Evolutionary conservation across 1,139 yeast species (phyloP).

Genomic region (Saccharomyces hybrid): DNA sequence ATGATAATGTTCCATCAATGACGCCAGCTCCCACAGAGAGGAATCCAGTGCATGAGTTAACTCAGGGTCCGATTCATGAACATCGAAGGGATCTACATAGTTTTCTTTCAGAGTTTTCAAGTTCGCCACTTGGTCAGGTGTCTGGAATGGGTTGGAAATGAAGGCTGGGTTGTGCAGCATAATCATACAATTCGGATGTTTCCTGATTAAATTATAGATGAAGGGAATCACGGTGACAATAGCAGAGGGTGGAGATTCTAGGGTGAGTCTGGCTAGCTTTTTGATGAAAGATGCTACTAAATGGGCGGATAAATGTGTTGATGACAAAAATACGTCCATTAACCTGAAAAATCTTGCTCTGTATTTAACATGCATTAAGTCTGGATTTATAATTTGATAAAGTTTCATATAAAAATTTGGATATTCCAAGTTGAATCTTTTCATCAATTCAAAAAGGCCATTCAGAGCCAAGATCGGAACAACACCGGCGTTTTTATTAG

Average conservation of each 20-base stretch:
- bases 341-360: conserved; percentile 84
- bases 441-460: conserved; percentile 83
- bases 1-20: conserved; percentile 82
- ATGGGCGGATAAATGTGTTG: conserved; percentile 80
- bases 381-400: conserved; percentile 70
- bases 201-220: conserved; percentile 76
- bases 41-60: conserved; percentile 73
- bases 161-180: conserved; percentile 53
- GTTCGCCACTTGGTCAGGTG: conserved; percentile 27
- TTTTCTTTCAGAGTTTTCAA: conserved; percentile 23
- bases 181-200: conserved; percentile 91
- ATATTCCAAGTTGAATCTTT: conserved; percentile 75
- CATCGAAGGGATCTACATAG: conserved; percentile 62
- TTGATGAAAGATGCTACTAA: conserved; percentile 88
- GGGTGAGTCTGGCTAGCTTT: conserved; percentile 62
- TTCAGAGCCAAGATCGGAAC: conserved; percentile 78
- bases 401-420: conserved; percentile 84
- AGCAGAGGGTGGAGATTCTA: conserved; percentile 86
- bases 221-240: conserved; percentile 85
- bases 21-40: conserved; percentile 86
- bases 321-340: conserved; percentile 75
- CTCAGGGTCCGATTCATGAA: conserved; percentile 62
- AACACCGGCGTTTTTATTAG: conserved; percentile 48
- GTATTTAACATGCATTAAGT: conserved; percentile 67
- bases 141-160: conserved; percentile 24